These are phyloP conservation scores for Ganoderma sp. DNA, from an alignment of 1,284 basidiomycete species.

Conservation along the genomic window DNA sequence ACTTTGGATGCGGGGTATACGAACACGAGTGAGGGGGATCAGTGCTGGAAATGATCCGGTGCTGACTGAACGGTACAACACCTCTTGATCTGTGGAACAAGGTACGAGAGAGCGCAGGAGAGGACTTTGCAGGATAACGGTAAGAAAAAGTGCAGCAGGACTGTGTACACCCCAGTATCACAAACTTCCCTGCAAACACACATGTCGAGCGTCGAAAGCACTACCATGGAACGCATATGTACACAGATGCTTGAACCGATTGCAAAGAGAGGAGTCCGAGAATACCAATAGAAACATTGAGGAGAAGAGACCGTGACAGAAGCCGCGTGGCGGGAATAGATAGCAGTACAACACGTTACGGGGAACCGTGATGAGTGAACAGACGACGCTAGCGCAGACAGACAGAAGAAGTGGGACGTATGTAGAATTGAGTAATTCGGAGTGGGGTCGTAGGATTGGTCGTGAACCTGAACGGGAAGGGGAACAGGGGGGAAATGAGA, in stretches of 20 bases:
- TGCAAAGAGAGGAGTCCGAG: neutral
- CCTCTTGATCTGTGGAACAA: neutral
- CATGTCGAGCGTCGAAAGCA: neutral
- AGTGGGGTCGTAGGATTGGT: neutral
- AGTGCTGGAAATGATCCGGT: neutral
- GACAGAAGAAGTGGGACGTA: neutral
- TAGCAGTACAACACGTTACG: constrained; percentile 9
- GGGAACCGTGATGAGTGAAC: neutral
- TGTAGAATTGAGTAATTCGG: neutral
- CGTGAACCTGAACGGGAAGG: neutral
- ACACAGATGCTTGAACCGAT: constrained; percentile 6
- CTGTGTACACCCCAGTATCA: neutral
- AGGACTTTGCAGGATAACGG: neutral
- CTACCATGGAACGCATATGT: constrained; percentile 3
- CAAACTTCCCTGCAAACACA: neutral
- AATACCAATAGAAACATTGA: neutral
- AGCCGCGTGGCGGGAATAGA: neutral
- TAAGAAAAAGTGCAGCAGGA: neutral
- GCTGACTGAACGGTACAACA: neutral
- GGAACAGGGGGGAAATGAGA: neutral
- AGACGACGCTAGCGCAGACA: neutral
- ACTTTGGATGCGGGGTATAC: neutral
- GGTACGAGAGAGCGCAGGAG: neutral
- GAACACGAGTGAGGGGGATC: neutral
- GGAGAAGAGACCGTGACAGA: constrained; percentile 3